Conservation (phyloP, 1,284 basidiomycete species). For the Xerocomus cyaneibrunnescens region DNA sequence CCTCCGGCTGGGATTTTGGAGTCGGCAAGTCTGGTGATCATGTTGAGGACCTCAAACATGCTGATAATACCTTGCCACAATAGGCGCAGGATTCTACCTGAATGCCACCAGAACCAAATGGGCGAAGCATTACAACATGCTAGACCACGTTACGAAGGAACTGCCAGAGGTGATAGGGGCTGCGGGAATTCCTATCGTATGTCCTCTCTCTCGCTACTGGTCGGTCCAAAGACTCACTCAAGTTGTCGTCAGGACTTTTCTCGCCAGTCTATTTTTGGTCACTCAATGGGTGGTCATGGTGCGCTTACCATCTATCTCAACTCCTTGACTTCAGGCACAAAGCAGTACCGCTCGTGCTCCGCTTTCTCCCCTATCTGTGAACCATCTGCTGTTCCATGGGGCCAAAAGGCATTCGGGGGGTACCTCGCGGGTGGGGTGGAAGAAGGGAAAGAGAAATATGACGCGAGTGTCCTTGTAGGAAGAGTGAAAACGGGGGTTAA, state of each 20-base stretch:
- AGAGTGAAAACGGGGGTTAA: slow-evolving; percentile 65
- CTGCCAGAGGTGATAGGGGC: slow-evolving; percentile 75
- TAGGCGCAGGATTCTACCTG: slow-evolving; percentile 92
- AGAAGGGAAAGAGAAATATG: slow-evolving; percentile 76
- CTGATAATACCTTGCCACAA: slow-evolving; percentile 2
- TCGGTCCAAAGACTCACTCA: slow-evolving; percentile 1
- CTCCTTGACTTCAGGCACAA: slow-evolving; percentile 49
- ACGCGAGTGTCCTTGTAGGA: slow-evolving; percentile 85
- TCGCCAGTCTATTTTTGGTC: slow-evolving; percentile 81
- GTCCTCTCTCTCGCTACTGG: slow-evolving; percentile 22
- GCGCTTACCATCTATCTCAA: slow-evolving; percentile 90
- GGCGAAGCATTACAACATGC: slow-evolving; percentile 89
- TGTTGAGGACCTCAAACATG: not conserved
- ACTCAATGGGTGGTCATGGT: slow-evolving; percentile 92
- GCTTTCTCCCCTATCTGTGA: slow-evolving; percentile 94
- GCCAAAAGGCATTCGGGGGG: slow-evolving; percentile 89
- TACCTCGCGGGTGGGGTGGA: slow-evolving; percentile 80
- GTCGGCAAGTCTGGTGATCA: slow-evolving; percentile 45
- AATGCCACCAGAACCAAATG: slow-evolving; percentile 84
- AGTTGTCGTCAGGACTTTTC: slow-evolving; percentile 53
- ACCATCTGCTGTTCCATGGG: slow-evolving; percentile 88
- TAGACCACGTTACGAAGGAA: slow-evolving; percentile 79
- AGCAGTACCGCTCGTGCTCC: slow-evolving; percentile 84
- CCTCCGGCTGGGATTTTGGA: slow-evolving; percentile 91
- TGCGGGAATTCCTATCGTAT: slow-evolving; percentile 65